A percentile compares a stretch with the other conserved stretches of the same genome.
phyloP scores from a whole-genome alignment of 2,329 filamentous ascomycete species.

The Beauveria varroae region DNA sequence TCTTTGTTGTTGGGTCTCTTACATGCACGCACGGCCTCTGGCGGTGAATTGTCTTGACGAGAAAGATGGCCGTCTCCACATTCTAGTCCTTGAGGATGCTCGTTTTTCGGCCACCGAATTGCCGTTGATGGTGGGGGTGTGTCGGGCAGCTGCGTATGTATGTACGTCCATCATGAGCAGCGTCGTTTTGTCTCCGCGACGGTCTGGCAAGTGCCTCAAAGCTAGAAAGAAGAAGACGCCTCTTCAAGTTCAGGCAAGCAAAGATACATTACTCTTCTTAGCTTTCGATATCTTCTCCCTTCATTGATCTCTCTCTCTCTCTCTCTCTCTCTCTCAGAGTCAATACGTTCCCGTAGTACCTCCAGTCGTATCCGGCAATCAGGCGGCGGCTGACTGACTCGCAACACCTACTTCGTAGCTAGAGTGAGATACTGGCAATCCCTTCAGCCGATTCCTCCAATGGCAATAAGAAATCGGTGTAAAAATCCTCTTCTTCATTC shows the following conservation, averaged over 20 bases:
- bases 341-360: too few species aligned
- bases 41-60: neutral
- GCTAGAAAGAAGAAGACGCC: too few species aligned
- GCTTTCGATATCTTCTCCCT: neutral
- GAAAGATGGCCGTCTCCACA: neutral
- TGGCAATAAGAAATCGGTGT: too few species aligned
- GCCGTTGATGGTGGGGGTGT: neutral
- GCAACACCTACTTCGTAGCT: neutral
- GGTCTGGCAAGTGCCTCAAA: neutral
- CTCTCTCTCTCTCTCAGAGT: too few species aligned
- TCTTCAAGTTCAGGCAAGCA: neutral
- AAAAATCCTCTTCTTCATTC: too few species aligned
- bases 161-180: neutral
- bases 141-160: neutral
- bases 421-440: too few species aligned
- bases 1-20: conserved; percentile 2
- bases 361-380: too few species aligned
- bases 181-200: too few species aligned
- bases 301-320: neutral
- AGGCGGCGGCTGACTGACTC: neutral
- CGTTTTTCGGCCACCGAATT: neutral
- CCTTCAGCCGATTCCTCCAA: too few species aligned
- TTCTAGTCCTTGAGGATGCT: neutral
- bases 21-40: conserved; percentile 7
- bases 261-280: neutral